phyloP scores from a whole-genome alignment of 805 yeast genomes.

The Metschnikowia orientalis region DNA sequence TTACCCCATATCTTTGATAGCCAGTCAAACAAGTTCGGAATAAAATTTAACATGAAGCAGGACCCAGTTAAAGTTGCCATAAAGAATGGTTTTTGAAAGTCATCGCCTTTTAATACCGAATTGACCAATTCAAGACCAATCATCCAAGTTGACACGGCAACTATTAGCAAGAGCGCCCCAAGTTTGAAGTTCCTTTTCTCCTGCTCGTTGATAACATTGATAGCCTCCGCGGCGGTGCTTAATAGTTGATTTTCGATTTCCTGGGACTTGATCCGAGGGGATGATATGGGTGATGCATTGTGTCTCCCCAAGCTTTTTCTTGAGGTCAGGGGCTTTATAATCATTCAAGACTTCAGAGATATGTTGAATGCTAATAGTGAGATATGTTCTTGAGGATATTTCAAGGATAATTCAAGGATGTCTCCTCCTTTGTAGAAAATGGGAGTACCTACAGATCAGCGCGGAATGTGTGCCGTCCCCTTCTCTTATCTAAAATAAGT shows the following conservation, averaged over 20 bases:
- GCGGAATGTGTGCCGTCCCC: no score
- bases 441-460: no score
- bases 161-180: constrained; percentile 40
- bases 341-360: no score
- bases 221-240: constrained; percentile 20
- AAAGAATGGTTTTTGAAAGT: constrained; percentile 46
- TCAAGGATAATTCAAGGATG: no score
- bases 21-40: constrained; percentile 29
- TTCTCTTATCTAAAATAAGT: no score
- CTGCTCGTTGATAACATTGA: constrained; percentile 34
- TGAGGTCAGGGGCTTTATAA: no score
- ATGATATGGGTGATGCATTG: constrained; percentile 5
- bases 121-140: constrained; percentile 47
- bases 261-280: constrained; percentile 15
- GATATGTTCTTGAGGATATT: no score
- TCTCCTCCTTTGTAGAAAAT: no score
- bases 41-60: constrained; percentile 42
- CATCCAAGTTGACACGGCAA: constrained; percentile 47
- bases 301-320: no score
- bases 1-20: background rate
- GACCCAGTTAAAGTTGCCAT: constrained; percentile 46
- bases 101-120: constrained; percentile 44
- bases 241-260: constrained; percentile 12
- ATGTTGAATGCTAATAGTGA: no score
- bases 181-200: constrained; percentile 41